phyloP scores from a whole-genome alignment of 176 grass and related monocot species.

The Coix lacrymajobi region DNA sequence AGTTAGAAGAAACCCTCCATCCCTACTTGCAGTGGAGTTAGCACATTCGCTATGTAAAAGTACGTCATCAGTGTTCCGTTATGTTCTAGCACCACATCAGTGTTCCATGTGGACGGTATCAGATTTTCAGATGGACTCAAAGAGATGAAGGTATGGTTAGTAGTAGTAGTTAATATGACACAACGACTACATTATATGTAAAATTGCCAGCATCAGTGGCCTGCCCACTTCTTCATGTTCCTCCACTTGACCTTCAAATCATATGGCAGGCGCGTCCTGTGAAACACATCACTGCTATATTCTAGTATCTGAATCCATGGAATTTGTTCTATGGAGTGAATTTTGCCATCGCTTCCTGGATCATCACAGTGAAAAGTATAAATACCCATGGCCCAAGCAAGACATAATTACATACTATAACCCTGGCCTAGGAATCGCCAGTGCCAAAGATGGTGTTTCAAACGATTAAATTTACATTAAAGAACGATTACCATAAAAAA shows the following conservation, averaged over 20 bases:
- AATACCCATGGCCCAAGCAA: background rate
- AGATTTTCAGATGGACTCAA: background rate
- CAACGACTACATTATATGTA: background rate
- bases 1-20: background rate
- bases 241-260: conserved; percentile 85
- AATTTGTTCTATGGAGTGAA: conserved; percentile 28
- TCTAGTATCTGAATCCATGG: conserved; percentile 54
- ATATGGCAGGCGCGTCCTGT: conserved; percentile 42
- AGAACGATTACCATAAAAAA: conserved; percentile 53
- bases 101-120: background rate
- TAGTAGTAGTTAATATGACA: background rate
- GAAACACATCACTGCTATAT: conserved; percentile 38
- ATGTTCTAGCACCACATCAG: background rate
- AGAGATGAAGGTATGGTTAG: background rate
- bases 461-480: background rate
- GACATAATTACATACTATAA: background rate
- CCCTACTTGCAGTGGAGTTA: background rate
- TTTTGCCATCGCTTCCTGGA: conserved; percentile 52
- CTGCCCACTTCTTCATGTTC: conserved; percentile 43
- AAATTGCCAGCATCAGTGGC: background rate
- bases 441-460: conserved; percentile 5
- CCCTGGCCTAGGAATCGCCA: background rate
- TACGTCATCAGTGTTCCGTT: no score
- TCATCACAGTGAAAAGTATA: conserved; percentile 13
- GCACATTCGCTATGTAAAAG: no score